Conservation (phyloP, 768 basidiomycete genomes). For the Clathrus columnatus region DNA sequence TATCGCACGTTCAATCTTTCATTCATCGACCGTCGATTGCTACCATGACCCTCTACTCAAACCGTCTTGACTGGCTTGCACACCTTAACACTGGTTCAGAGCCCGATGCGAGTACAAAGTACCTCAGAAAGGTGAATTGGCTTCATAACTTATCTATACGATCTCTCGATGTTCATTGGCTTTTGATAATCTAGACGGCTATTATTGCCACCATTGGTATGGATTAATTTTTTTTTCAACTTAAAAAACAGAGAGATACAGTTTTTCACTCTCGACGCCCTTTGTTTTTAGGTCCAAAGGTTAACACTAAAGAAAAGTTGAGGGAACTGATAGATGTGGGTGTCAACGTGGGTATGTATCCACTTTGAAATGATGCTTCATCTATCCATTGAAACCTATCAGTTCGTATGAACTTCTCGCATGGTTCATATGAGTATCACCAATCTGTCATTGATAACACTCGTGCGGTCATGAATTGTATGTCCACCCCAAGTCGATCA, state of each 20-base stretch:
- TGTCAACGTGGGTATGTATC: conserved; percentile 89
- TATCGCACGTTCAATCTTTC: not conserved
- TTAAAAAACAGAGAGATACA: not conserved
- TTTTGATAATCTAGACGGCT: conserved; percentile 56
- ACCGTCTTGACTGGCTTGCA: conserved; percentile 88
- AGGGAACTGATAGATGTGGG: conserved; percentile 78
- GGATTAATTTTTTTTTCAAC: conserved; percentile 16
- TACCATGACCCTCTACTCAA: conserved; percentile 10
- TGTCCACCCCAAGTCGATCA: conserved; percentile 19
- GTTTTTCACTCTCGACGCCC: no score
- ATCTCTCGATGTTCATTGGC: conserved; percentile 6
- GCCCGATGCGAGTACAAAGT: conserved; percentile 75
- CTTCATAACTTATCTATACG: conserved; percentile 8
- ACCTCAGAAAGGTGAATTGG: conserved; percentile 71
- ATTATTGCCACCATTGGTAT: conserved; percentile 98
- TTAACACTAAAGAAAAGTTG: conserved; percentile 86
- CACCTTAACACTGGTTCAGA: conserved; percentile 63
- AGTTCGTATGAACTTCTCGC: conserved; percentile 99
- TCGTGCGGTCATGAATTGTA: conserved; percentile 73
- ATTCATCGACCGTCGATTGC: not conserved
- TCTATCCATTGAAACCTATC: conserved; percentile 6
- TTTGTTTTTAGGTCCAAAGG: conserved; percentile 72
- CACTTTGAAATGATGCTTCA: not conserved
- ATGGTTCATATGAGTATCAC: conserved; percentile 97
- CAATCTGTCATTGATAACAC: conserved; percentile 99